Percentiles rank a stretch among this genome's conserved stretches.
Evolutionary conservation across 495 filamentous ascomycete genomes (phyloP).

Genomic region (Penicillium pancosmium): DNA sequence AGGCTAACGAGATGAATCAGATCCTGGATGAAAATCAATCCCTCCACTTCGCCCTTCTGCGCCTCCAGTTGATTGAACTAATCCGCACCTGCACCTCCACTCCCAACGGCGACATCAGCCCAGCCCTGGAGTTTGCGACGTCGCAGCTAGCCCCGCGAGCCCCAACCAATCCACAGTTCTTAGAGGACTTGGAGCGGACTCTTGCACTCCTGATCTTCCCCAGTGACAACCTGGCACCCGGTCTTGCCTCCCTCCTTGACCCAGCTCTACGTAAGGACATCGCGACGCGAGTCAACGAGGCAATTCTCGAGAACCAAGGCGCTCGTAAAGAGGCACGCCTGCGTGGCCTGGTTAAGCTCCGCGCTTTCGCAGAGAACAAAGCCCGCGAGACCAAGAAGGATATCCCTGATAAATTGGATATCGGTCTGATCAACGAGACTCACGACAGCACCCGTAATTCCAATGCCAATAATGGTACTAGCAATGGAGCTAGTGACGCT

Average conservation of each 20-base stretch:
- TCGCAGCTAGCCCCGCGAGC: conserved; percentile 85
- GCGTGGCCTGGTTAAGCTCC: conserved; percentile 73
- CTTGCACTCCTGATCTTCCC: conserved; percentile 92
- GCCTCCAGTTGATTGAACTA: conserved; percentile 89
- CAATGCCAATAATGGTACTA: conserved; percentile 25
- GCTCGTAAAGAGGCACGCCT: conserved; percentile 79
- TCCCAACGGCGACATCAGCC: conserved; percentile 72
- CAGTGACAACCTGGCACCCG: conserved; percentile 71
- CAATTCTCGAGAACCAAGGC: conserved; percentile 72
- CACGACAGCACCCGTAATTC: conserved; percentile 35
- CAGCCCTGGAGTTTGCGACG: conserved; percentile 85
- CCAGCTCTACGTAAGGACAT: conserved; percentile 81
- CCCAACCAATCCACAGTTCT: conserved; percentile 75
- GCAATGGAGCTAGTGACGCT: conserved; percentile 41
- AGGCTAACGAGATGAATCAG: conserved; percentile 54
- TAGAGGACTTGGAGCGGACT: conserved; percentile 86
- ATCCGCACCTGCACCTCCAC: conserved; percentile 73
- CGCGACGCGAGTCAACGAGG: conserved; percentile 82
- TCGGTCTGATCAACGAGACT: conserved; percentile 62
- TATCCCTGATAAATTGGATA: conserved; percentile 69
- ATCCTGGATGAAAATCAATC: conserved; percentile 82
- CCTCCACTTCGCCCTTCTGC: conserved; percentile 88
- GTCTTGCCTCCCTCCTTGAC: conserved; percentile 74
- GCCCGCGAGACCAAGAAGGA: conserved; percentile 73
- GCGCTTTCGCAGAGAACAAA: conserved; percentile 82